phyloP scores from a whole-genome alignment of 192 early-diverging fungal genomes.

The Chytriomyces sp. region DNA sequence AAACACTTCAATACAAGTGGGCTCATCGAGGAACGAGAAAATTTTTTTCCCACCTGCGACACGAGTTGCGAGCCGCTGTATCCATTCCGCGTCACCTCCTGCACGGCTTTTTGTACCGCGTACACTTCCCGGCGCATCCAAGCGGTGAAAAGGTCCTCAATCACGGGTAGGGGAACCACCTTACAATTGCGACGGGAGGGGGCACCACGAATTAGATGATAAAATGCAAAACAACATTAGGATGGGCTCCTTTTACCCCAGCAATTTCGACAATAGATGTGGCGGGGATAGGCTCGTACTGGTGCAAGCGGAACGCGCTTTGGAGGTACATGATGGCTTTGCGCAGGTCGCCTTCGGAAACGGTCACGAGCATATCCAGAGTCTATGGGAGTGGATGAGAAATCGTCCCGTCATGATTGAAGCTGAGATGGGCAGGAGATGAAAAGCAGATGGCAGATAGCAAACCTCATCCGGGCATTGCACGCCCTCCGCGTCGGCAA shows the following conservation, averaged over 20 bases:
- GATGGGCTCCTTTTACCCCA: slow-evolving; percentile 57
- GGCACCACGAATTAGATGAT: not conserved
- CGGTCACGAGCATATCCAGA: slow-evolving; percentile 64
- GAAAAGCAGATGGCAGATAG: slow-evolving; percentile 4
- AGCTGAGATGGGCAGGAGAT: not conserved
- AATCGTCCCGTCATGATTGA: not conserved
- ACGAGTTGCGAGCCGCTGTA: slow-evolving; percentile 78
- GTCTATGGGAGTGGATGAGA: slow-evolving; percentile 42
- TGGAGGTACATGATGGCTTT: slow-evolving; percentile 92
- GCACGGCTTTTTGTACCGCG: slow-evolving; percentile 54
- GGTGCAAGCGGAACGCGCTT: slow-evolving; percentile 69
- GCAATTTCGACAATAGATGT: slow-evolving; percentile 75
- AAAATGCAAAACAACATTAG: slow-evolving; percentile 12
- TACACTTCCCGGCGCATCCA: slow-evolving; percentile 54
- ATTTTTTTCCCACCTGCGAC: slow-evolving; percentile 57
- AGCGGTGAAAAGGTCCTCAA: slow-evolving; percentile 61
- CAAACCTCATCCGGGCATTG: slow-evolving; percentile 49
- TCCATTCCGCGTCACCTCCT: slow-evolving; percentile 65
- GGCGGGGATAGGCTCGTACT: slow-evolving; percentile 49
- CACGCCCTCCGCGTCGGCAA: slow-evolving; percentile 70
- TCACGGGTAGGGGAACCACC: slow-evolving; percentile 66
- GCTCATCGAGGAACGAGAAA: no score
- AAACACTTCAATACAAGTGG: slow-evolving; percentile 22
- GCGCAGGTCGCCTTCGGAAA: slow-evolving; percentile 87
- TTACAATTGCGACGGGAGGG: no score